Base-by-base conservation (phyloP, 2,329 filamentous ascomycete genomes). In the Neonectria magnoliae region DNA sequence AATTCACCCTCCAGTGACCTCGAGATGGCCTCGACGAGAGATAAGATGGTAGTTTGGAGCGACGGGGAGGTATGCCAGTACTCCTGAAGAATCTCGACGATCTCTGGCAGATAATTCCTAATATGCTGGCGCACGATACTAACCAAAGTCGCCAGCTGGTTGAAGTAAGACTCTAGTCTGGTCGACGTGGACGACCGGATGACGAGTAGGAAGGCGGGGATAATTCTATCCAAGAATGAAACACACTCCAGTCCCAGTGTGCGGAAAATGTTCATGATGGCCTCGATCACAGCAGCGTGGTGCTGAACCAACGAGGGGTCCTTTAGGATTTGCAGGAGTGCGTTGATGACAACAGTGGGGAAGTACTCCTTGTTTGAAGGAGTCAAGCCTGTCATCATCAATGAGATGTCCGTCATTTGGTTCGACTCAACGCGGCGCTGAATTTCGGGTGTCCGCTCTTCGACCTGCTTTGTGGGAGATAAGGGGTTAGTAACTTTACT, bases 311-410 rank as follows among this genome's bases (percentile, higher is more conserved):
- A 84, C 0, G 96, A 98, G 27, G 90, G 90, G 72, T 99, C 96
- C 74, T 95, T 97, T 38, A 99, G 82, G 70, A 99, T 94, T 61
- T 94, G 91, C 74, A 99, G 89, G 11, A 99, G 86, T 2, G 96
- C 97, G 74, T 97, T 97, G 76, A 99, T 98, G 51, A 98, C 96
- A 18, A 99, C 94, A 0, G 96, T 99, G 1, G 96, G 96, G 76
- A 97, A 99, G 79, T 99, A 99, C 74, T 99, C 96, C 76, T 99
- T 97, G 75, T 93, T 97, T 0, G 95, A 98, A 0, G 96, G 97
- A 0, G 94, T 98, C 44, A 98, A 85, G 14, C 97, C 96, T 45
- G 93, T 94, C 95, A 99, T 99, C 85, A 99, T 98, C 31, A 99
- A 85, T 4, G 94, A 96, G 50, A 99, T 97, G 78, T 99, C 96